These are phyloP conservation scores for Marsdenia floribunda DNA, from an alignment of 257 asterid species.

Conservation along the genomic window DNA sequence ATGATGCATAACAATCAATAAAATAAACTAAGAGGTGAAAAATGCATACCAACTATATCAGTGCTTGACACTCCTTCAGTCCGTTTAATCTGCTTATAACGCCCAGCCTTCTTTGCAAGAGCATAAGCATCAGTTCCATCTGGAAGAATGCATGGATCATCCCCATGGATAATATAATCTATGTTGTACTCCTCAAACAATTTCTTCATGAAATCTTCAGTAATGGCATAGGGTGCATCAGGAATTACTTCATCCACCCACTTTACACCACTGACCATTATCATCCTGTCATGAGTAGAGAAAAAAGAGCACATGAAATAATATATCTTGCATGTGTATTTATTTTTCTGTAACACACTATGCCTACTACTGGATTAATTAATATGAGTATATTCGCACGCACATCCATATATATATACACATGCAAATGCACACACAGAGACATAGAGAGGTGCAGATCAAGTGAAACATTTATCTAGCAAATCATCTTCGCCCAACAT, in stretches of 20 bases:
- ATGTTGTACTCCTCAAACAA: conserved; percentile 79
- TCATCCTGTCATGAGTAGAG: conserved; percentile 49
- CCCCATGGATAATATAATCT: conserved; percentile 93
- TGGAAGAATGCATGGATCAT: conserved; percentile 91
- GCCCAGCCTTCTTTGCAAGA: conserved; percentile 90
- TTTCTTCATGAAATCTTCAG: conserved; percentile 90
- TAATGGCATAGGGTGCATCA: conserved; percentile 95
- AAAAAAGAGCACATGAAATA: conserved; percentile 7
- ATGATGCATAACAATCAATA: neutral
- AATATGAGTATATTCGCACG: neutral
- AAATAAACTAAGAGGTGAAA: conserved; percentile 14
- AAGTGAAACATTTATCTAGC: neutral
- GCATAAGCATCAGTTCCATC: conserved; percentile 97
- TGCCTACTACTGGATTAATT: neutral
- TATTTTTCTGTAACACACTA: neutral
- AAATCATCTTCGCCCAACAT: neutral
- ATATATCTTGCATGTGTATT: neutral
- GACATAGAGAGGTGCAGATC: neutral
- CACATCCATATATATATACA: neutral
- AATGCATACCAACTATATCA: conserved; percentile 74
- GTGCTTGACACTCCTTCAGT: conserved; percentile 97
- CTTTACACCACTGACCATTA: conserved; percentile 92
- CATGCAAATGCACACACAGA: neutral
- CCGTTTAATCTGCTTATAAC: conserved; percentile 92
- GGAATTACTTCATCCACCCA: conserved; percentile 98